These are phyloP conservation scores for Monilinia polystroma DNA, from an alignment of 2,329 filamentous ascomycete species.

Conservation along the genomic window DNA sequence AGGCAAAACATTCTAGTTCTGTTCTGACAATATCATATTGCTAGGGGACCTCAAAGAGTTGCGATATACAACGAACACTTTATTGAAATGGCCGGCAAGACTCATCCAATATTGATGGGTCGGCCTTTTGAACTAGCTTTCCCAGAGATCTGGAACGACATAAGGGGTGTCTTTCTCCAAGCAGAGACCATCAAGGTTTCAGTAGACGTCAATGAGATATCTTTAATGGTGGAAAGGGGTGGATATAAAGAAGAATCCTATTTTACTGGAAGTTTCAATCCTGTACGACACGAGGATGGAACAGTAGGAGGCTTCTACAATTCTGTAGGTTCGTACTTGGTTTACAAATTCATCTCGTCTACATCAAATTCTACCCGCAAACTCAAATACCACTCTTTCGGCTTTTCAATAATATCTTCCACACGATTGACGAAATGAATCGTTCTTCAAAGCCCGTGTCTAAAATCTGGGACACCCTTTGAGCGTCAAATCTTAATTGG, in stretches of 20 bases:
- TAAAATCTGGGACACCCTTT: not conserved
- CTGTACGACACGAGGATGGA: constrained; percentile 32
- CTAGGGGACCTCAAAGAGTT: constrained; percentile 32
- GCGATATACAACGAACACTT: constrained; percentile 37
- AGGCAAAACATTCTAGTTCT: not conserved
- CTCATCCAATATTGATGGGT: constrained; percentile 34
- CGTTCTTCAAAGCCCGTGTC: not conserved
- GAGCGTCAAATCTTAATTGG: not conserved
- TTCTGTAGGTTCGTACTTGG: constrained; percentile 19
- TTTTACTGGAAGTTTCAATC: constrained; percentile 37
- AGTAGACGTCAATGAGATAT: constrained; percentile 30
- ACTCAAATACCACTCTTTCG: no score
- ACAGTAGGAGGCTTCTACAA: constrained; percentile 35
- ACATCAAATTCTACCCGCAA: not conserved
- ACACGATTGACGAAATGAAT: not conserved
- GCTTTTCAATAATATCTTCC: not conserved
- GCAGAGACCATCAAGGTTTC: constrained; percentile 32
- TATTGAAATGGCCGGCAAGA: constrained; percentile 31
- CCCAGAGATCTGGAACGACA: constrained; percentile 29
- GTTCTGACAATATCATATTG: constrained; percentile 3
- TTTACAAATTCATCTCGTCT: not conserved
- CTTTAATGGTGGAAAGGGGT: constrained; percentile 33
- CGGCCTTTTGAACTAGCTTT: constrained; percentile 28
- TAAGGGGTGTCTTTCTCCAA: constrained; percentile 27
- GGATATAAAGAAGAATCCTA: constrained; percentile 35